Percentiles rank a stretch among this genome's conserved stretches.
These are phyloP conservation scores for Cryptosporidium felis DNA, from an alignment of 169 alveolate species.

Conservation along the genomic window DNA sequence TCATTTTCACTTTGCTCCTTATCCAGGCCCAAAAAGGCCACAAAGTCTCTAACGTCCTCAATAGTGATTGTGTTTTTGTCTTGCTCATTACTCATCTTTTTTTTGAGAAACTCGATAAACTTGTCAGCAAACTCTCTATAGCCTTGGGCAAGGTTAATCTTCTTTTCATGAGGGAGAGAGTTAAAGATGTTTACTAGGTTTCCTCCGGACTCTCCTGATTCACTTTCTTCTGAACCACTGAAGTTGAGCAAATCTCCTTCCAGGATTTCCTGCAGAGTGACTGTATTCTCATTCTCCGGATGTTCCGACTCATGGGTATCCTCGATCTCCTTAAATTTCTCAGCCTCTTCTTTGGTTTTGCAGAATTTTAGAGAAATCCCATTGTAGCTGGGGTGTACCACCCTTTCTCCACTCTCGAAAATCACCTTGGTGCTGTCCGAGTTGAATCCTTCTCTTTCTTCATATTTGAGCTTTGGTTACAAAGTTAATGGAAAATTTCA, in stretches of 20 bases:
- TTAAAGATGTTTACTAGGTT: slow-evolving; percentile 10
- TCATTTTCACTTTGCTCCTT: not conserved
- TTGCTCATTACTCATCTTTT: slow-evolving; percentile 6
- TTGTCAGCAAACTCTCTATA: slow-evolving; percentile 64
- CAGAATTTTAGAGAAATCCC: slow-evolving; percentile 1
- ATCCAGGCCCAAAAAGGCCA: slow-evolving; percentile 14
- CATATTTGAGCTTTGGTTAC: slow-evolving; percentile 34
- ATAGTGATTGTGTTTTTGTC: slow-evolving; percentile 25
- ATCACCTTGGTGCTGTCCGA: slow-evolving; percentile 37
- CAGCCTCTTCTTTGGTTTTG: not conserved
- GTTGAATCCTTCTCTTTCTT: slow-evolving; percentile 40
- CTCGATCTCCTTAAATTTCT: not conserved
- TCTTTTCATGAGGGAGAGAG: slow-evolving; percentile 50
- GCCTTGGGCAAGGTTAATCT: slow-evolving; percentile 40
- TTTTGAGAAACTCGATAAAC: slow-evolving; percentile 11
- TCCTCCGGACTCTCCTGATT: not conserved
- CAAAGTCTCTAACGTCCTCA: slow-evolving; percentile 38
- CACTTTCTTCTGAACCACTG: slow-evolving; percentile 47
- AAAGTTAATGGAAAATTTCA: no score
- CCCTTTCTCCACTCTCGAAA: slow-evolving; percentile 26
- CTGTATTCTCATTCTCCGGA: slow-evolving; percentile 9
- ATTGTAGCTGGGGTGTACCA: slow-evolving; percentile 23
- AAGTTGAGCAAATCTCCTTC: slow-evolving; percentile 21
- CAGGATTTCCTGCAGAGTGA: slow-evolving; percentile 34
- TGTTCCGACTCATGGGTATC: not conserved